Conservation (phyloP, 192 early-diverging fungal species). For the Backusella sp. region DNA sequence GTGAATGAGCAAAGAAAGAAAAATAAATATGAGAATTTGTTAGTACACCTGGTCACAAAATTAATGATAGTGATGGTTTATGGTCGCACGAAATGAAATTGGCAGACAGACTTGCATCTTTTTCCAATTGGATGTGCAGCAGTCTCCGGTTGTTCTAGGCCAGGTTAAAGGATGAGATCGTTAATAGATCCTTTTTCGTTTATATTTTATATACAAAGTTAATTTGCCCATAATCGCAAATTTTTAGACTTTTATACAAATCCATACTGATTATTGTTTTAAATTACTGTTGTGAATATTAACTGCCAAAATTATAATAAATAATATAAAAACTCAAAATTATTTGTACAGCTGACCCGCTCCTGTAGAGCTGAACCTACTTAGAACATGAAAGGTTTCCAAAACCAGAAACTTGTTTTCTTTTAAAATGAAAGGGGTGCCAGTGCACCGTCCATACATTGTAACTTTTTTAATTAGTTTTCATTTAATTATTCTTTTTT, state of each 20-base stretch:
- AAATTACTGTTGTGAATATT: too few relatives aligned
- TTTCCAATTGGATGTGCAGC: not conserved
- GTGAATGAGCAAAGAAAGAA: not conserved
- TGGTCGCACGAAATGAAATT: not conserved
- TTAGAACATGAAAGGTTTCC: not conserved
- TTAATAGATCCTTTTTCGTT: not conserved
- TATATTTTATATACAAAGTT: not conserved
- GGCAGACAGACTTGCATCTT: not conserved
- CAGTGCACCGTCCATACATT: not conserved
- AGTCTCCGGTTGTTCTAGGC: not conserved
- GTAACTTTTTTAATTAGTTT: not conserved
- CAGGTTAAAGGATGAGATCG: not conserved
- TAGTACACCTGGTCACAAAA: not conserved
- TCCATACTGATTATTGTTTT: not conserved
- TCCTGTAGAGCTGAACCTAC: not conserved
- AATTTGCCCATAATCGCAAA: not conserved
- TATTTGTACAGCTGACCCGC: not conserved
- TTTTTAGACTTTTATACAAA: not conserved
- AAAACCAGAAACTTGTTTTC: not conserved
- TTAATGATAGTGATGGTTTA: constrained; percentile 1
- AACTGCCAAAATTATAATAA: not conserved
- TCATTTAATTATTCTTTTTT: not conserved
- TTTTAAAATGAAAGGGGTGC: not conserved
- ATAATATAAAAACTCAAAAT: not conserved
- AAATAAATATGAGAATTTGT: not conserved